phyloP scores from a whole-genome alignment of 2,329 filamentous ascomycete genomes.

The Fusarium continuum region DNA sequence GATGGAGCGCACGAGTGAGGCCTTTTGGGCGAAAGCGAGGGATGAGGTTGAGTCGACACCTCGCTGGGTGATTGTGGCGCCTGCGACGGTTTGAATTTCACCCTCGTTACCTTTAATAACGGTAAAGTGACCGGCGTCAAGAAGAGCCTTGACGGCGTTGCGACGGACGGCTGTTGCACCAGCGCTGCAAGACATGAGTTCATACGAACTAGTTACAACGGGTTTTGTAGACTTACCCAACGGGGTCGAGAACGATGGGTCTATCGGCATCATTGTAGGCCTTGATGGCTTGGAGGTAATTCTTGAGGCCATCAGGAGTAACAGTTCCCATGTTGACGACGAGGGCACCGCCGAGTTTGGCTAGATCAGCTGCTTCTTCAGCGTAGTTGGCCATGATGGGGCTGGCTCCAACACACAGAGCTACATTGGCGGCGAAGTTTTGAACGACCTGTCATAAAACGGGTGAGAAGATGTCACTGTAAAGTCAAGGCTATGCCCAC shows the following conservation, averaged over 20 bases:
- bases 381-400: conserved; percentile 95
- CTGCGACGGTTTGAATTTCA: conserved; percentile 80
- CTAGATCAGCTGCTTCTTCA: conserved; percentile 83
- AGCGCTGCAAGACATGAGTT: conserved; percentile 57
- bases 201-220: not conserved
- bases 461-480: not conserved
- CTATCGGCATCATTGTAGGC: conserved; percentile 83
- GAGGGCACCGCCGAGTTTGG: conserved; percentile 77
- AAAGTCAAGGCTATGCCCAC: conserved; percentile 49
- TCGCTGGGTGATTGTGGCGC: conserved; percentile 67
- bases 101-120: conserved; percentile 95
- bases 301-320: conserved; percentile 75
- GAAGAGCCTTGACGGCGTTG: conserved; percentile 73
- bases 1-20: conserved; percentile 69
- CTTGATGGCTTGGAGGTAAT: conserved; percentile 76
- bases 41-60: conserved; percentile 83
- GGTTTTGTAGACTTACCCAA: conserved; percentile 67
- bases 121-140: conserved; percentile 79
- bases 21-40: conserved; percentile 62
- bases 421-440: conserved; percentile 93
- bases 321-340: conserved; percentile 97
- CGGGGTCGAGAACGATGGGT: conserved; percentile 87
- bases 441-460: conserved; percentile 72
- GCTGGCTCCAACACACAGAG: conserved; percentile 82
- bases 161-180: conserved; percentile 82